phyloP scores from a whole-genome alignment of 768 basidiomycete genomes.

The Candolleomyces eurysporus region DNA sequence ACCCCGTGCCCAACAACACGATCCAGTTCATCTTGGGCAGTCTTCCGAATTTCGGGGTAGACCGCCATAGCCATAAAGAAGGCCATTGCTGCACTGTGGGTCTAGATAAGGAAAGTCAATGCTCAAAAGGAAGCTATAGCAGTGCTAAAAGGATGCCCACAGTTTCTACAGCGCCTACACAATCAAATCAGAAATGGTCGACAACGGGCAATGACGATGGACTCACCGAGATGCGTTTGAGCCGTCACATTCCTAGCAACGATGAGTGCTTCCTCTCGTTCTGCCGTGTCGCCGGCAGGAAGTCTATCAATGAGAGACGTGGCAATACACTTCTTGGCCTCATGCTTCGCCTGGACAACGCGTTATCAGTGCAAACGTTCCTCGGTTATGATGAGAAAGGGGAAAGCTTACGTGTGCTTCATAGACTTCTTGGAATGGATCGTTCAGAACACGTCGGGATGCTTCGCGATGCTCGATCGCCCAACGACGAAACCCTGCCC shows the following conservation, averaged over 20 bases:
- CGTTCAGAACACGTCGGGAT: background rate
- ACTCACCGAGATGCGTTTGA: background rate
- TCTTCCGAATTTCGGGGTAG: slow-evolving; percentile 32
- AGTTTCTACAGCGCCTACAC: slow-evolving; percentile 1
- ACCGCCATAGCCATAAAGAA: slow-evolving; percentile 29
- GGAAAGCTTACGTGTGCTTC: background rate
- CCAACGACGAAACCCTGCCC: slow-evolving; percentile 22
- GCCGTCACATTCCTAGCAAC: background rate
- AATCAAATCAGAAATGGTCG: background rate
- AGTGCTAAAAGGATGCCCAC: background rate
- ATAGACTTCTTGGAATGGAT: background rate
- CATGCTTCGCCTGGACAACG: background rate
- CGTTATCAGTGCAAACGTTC: background rate
- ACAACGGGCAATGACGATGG: background rate
- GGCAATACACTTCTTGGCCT: background rate
- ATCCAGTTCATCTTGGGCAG: slow-evolving; percentile 43
- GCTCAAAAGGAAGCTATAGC: background rate
- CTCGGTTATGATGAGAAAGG: background rate
- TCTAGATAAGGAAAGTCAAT: background rate
- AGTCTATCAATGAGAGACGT: slow-evolving; percentile 1
- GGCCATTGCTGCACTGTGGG: background rate
- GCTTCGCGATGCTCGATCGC: background rate
- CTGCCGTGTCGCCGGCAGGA: background rate
- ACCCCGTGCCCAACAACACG: slow-evolving; percentile 30
- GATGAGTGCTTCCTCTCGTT: background rate